Base-by-base conservation (phyloP, 495 filamentous ascomycete species). In the Staphylotrichum longicolle region DNA sequence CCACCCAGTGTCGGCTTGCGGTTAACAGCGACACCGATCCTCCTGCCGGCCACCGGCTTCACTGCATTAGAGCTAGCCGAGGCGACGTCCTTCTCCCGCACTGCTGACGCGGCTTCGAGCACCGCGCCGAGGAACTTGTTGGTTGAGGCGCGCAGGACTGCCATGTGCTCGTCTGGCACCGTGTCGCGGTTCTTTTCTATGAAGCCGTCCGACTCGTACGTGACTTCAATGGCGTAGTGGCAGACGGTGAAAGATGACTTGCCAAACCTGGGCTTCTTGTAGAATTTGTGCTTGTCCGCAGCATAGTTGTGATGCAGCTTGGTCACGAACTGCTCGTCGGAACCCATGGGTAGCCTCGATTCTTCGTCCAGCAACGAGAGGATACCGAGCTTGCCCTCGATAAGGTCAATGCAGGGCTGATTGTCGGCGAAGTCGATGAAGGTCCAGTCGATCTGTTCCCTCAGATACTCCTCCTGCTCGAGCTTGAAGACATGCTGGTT, bases 351-450 rank as follows among this genome's bases (percentile, higher is more conserved):
- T 54, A 99, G 78, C 62, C 94, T 85, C 41, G 93, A 97, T 72
- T 99, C 94, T 77, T 99, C 94, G 67, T 99, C 94, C 27, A 99
- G 77, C 49, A 99, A 84, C 30, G 93, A 88, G 56, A 99, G 76
- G 57, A 99, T 88, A 68, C 94, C 95, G 44, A 99, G 81, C 73
- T 96, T 98, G 49, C 91, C 93, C 77, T 99, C 94, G 65, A 99
- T 99, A 46, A 99, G 76, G 73, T 99, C 94, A 70, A 99, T 99
- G 77, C 94, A 99, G n/a, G 95, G 95, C 73, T 98, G 92, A 68
- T 99, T 99, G 72, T 99, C 94, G 53, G 94, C 96, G 76, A 98
- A 99, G 73, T 99, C 94, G 78, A 99, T 99, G 73, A 98, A 99
- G 11, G 90, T 96, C 94, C 94, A 99, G 72, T 98, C 93, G 65